A percentile compares a stretch with the other conserved stretches of the same genome.
phyloP scores from a whole-genome alignment of 108 stramenopile species.

The Cylindrotheca closterium region DNA sequence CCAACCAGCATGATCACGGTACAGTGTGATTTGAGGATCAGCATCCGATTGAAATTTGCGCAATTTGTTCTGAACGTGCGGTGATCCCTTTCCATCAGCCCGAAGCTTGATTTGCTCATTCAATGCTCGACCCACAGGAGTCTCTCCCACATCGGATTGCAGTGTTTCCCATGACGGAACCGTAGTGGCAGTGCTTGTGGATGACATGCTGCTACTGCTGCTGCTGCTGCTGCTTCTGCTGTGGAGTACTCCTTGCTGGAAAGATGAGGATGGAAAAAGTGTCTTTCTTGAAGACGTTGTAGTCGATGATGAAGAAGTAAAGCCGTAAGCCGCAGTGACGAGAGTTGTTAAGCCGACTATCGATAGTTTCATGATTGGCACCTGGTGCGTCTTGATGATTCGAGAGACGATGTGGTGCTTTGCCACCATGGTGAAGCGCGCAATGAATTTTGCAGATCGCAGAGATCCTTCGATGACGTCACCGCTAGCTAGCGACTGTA shows the following conservation, averaged over 20 bases:
- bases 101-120: slow-evolving; percentile 55
- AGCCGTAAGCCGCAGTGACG: not conserved
- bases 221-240: no score
- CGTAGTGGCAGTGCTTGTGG: not conserved
- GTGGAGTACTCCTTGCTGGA: no score
- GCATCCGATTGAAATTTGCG: slow-evolving; percentile 48
- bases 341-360: slow-evolving; percentile 4
- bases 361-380: slow-evolving; percentile 9
- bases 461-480: no score
- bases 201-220: not conserved
- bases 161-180: slow-evolving; percentile 50
- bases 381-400: no score
- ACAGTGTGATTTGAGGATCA: slow-evolving; percentile 61
- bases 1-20: slow-evolving; percentile 81
- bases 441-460: no score
- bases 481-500: no score
- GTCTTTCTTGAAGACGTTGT: not conserved
- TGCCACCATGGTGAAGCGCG: no score
- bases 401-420: no score
- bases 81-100: slow-evolving; percentile 50
- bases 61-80: slow-evolving; percentile 72
- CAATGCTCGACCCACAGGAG: slow-evolving; percentile 65
- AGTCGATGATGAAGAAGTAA: not conserved
- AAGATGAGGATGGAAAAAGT: not conserved
- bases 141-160: slow-evolving; percentile 12